A percentile compares a stretch with the other conserved stretches of the same genome.
Evolutionary conservation across 2,329 filamentous ascomycete genomes (phyloP).

Genomic region (Colletotrichum sp.): DNA sequence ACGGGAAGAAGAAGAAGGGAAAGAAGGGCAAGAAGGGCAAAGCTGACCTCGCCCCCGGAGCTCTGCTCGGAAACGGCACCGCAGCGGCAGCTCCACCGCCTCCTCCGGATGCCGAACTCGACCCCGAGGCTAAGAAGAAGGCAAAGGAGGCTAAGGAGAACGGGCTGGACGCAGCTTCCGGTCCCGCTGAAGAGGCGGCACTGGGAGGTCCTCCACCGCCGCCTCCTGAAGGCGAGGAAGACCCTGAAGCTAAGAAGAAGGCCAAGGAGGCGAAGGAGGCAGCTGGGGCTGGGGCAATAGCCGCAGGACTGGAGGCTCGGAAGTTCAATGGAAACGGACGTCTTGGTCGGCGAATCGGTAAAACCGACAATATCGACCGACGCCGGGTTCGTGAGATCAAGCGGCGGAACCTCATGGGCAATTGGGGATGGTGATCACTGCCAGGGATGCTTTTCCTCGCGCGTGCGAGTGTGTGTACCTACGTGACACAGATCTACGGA

Average conservation of each 20-base stretch:
- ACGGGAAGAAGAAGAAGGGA: neutral
- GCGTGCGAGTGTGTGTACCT: neutral
- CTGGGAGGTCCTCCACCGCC: neutral
- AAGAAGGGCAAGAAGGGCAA: neutral
- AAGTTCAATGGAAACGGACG: neutral
- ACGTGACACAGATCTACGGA: neutral
- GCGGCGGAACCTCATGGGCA: neutral
- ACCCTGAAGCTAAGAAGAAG: neutral
- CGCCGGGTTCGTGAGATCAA: neutral
- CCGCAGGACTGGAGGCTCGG: neutral
- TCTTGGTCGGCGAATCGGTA: neutral
- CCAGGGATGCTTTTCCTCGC: neutral
- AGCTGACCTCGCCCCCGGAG: neutral
- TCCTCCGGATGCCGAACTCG: neutral
- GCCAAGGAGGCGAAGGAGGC: slow-evolving; percentile 4
- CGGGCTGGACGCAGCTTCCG: neutral
- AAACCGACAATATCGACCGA: neutral
- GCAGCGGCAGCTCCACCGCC: neutral
- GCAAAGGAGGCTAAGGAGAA: neutral
- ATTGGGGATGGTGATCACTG: slow-evolving; percentile 1
- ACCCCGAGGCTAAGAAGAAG: neutral
- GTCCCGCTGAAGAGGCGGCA: neutral
- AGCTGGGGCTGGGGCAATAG: neutral
- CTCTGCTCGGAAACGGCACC: neutral
- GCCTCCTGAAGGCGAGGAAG: neutral